Percentiles rank a stretch among this genome's conserved stretches.
These are phyloP conservation scores for Kwoniella dejecticola DNA, from an alignment of 768 basidiomycete species.

Conservation along the genomic window DNA sequence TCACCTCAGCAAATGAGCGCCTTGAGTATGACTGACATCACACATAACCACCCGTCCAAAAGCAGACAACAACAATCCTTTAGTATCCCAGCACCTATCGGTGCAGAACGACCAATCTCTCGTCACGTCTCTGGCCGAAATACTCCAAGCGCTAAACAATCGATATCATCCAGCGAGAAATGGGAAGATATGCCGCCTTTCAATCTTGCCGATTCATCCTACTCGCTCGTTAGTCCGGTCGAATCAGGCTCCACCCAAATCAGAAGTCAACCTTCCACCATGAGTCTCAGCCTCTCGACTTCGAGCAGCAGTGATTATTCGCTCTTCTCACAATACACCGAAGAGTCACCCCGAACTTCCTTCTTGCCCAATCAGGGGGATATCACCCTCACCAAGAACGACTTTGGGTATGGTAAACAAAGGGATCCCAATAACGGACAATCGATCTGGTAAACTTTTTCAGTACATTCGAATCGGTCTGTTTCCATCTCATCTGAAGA, in stretches of 20 bases:
- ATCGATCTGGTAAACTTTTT: too few species aligned
- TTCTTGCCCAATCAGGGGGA: too few species aligned
- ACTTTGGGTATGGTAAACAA: too few species aligned
- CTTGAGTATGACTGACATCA: background rate
- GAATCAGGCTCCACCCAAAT: background rate
- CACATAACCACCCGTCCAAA: background rate
- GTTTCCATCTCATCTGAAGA: too few species aligned
- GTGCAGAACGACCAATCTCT: background rate
- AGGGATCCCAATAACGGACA: too few species aligned
- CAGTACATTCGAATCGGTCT: too few species aligned
- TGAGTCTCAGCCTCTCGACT: conserved; percentile 12
- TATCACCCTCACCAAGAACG: too few species aligned
- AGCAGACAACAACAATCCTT: background rate
- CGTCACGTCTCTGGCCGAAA: background rate
- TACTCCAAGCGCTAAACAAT: background rate
- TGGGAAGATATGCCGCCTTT: conserved; percentile 19
- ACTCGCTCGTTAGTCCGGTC: background rate
- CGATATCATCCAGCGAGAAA: background rate
- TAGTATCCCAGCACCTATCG: conserved; percentile 7
- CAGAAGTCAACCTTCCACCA: conserved; percentile 7
- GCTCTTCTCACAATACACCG: too few species aligned
- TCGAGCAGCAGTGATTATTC: background rate
- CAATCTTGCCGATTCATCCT: conserved; percentile 4
- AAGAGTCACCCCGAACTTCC: too few species aligned
- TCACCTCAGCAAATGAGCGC: conserved; percentile 7